phyloP scores from a whole-genome alignment of 2,329 filamentous ascomycete species.

The Hyphodiscus sp. region DNA sequence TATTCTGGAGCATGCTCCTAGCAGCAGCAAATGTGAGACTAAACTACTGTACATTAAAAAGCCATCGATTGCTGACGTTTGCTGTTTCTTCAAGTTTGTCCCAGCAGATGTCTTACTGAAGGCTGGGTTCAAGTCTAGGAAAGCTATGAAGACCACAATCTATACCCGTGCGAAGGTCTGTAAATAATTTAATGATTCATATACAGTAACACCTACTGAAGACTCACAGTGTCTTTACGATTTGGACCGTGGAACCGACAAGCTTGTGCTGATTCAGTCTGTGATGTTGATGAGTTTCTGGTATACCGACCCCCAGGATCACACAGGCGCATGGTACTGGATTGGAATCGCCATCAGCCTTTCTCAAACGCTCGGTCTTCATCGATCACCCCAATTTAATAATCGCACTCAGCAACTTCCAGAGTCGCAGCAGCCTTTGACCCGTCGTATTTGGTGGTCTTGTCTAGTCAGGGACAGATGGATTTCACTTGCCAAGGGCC shows the following conservation, averaged over 20 bases:
- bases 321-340: slow-evolving; percentile 40
- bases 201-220: neutral
- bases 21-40: slow-evolving; percentile 29
- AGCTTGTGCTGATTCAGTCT: slow-evolving; percentile 36
- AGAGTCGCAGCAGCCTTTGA: slow-evolving; percentile 22
- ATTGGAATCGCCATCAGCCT: slow-evolving; percentile 38
- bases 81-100: slow-evolving; percentile 5
- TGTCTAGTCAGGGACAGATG: slow-evolving; percentile 36
- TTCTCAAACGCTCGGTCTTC: slow-evolving; percentile 37
- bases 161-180: too few species aligned
- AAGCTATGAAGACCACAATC: slow-evolving; percentile 30
- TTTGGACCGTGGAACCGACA: slow-evolving; percentile 33
- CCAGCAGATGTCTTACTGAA: slow-evolving; percentile 8
- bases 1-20: slow-evolving; percentile 33
- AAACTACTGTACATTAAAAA: slow-evolving; percentile 11
- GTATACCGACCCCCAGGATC: slow-evolving; percentile 36
- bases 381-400: slow-evolving; percentile 21
- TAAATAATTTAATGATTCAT: neutral
- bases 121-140: slow-evolving; percentile 25
- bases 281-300: slow-evolving; percentile 37
- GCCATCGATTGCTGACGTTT: neutral
- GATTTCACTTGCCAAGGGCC: slow-evolving; percentile 34
- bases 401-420: slow-evolving; percentile 3
- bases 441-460: slow-evolving; percentile 37
- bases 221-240: slow-evolving; percentile 24